Percentiles rank a stretch among this genome's conserved stretches.
These are phyloP conservation scores for Lycium barbarum DNA, from an alignment of 257 asterid genomes.

Conservation along the genomic window DNA sequence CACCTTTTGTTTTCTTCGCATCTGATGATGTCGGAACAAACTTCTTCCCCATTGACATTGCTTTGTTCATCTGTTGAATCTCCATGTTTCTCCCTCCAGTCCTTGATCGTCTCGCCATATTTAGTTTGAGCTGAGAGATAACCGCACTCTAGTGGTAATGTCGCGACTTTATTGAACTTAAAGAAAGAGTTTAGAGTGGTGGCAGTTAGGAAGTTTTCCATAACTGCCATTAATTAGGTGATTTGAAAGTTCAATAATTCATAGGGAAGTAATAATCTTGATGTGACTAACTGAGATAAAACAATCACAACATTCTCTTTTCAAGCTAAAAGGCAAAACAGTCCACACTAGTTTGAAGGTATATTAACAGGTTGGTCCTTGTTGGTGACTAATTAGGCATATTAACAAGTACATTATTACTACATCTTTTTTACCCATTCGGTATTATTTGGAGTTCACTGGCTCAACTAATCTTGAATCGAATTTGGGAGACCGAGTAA, in stretches of 20 bases:
- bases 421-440: too few species aligned
- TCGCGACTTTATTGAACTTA: background rate
- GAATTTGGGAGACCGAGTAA: background rate
- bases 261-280: conserved; percentile 36
- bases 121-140: too few species aligned
- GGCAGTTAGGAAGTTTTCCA: conserved; percentile 11
- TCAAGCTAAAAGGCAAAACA: conserved; percentile 33
- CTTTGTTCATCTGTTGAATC: too few species aligned
- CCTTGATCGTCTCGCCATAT: too few species aligned
- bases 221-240: background rate
- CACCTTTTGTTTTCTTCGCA: too few species aligned
- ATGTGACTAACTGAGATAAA: conserved; percentile 46
- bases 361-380: background rate
- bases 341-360: background rate
- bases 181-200: background rate
- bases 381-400: background rate
- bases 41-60: too few species aligned
- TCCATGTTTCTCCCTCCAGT: too few species aligned
- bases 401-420: too few species aligned
- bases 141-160: background rate
- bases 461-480: background rate
- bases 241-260: conserved; percentile 33
- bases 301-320: conserved; percentile 44
- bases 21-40: too few species aligned
- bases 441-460: background rate